These are phyloP conservation scores for Candida tallmaniae DNA, from an alignment of 805 yeast genomes.

Conservation along the genomic window DNA sequence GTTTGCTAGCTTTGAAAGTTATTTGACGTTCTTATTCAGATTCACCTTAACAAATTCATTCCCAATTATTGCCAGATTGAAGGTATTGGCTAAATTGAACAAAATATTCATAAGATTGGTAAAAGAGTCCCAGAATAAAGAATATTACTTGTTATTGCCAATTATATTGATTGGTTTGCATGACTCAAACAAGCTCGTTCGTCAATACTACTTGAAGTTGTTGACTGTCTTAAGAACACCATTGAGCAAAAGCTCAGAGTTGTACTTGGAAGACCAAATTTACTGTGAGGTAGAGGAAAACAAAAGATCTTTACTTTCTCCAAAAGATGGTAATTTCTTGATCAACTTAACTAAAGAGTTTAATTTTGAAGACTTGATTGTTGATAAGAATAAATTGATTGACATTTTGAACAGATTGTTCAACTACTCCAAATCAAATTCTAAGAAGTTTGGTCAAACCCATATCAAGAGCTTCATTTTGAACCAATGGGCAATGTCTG, in stretches of 20 bases:
- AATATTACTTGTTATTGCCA: slow-evolving; percentile 55
- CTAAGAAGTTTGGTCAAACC: slow-evolving; percentile 53
- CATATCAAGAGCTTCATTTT: slow-evolving; percentile 58
- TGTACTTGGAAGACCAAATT: slow-evolving; percentile 50
- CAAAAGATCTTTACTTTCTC: slow-evolving; percentile 53
- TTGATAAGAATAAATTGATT: slow-evolving; percentile 24
- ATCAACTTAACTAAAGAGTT: slow-evolving; percentile 10
- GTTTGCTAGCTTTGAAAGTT: slow-evolving; percentile 39
- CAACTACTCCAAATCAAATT: slow-evolving; percentile 41
- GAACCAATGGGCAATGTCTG: slow-evolving; percentile 52
- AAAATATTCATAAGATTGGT: slow-evolving; percentile 26
- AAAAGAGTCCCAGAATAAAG: slow-evolving; percentile 20
- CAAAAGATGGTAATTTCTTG: slow-evolving; percentile 51
- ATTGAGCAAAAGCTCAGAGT: slow-evolving; percentile 29
- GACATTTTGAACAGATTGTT: slow-evolving; percentile 23
- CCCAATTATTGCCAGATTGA: slow-evolving; percentile 55
- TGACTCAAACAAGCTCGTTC: slow-evolving; percentile 47
- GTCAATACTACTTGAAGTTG: slow-evolving; percentile 22
- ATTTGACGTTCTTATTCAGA: slow-evolving; percentile 57
- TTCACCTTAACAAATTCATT: slow-evolving; percentile 51
- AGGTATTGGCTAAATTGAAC: slow-evolving; percentile 35
- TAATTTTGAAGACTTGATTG: slow-evolving; percentile 22
- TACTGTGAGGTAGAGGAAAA: slow-evolving; percentile 49
- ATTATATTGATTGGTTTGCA: slow-evolving; percentile 49
- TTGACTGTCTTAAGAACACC: slow-evolving; percentile 4